Conservation (phyloP, 2,329 filamentous ascomycete species). For the Kalaharituber pfeilii region DNA sequence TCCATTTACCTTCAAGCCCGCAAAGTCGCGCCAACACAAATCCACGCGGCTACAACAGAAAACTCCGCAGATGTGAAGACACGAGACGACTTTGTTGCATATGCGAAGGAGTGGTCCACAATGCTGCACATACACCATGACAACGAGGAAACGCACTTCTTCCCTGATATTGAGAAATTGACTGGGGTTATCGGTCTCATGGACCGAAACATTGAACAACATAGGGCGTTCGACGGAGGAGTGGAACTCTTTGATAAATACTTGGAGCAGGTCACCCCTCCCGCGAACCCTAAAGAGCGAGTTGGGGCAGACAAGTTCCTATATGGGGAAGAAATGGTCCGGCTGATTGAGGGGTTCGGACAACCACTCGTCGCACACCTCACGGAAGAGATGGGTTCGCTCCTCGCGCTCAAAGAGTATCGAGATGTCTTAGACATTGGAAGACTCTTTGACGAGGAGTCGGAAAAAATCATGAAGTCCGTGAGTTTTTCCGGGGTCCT, state of each 20-base stretch:
- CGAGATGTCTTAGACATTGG: constrained; percentile 19
- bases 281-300: not conserved
- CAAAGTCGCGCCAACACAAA: constrained; percentile 26
- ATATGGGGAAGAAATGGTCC: constrained; percentile 9
- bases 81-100: constrained; percentile 24
- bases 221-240: constrained; percentile 11
- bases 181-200: constrained; percentile 28
- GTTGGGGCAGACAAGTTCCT: not conserved
- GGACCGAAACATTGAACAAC: constrained; percentile 30
- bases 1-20: constrained; percentile 27
- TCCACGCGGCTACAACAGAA: not conserved
- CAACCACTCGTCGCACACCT: constrained; percentile 21
- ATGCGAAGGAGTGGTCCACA: constrained; percentile 24
- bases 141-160: constrained; percentile 28
- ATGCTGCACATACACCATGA: constrained; percentile 29
- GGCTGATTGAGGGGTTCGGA: constrained; percentile 24
- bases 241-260: constrained; percentile 11
- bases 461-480: constrained; percentile 28
- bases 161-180: constrained; percentile 28
- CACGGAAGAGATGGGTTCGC: constrained; percentile 21
- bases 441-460: constrained; percentile 20
- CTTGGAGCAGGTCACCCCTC: constrained; percentile 2
- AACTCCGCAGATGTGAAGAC: constrained; percentile 19
- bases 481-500: constrained; percentile 43
- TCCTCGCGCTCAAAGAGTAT: constrained; percentile 21